A percentile compares a stretch with the other conserved stretches of the same genome.
Evolutionary conservation across 1,284 basidiomycete species (phyloP).

Genomic region (Clitocybe nebularis): DNA sequence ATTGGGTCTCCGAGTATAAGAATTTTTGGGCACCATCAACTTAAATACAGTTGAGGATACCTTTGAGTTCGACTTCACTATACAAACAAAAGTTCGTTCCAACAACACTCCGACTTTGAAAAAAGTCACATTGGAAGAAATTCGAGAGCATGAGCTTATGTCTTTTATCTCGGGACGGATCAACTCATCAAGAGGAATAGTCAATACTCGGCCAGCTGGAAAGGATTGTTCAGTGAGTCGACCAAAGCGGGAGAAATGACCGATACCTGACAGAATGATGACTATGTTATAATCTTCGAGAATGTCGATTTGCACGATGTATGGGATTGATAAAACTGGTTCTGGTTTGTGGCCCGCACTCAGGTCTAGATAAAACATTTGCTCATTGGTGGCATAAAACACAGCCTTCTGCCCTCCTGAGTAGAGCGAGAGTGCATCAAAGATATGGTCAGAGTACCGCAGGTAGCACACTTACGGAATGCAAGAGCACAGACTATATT

Average conservation of each 20-base stretch:
- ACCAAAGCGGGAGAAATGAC: neutral
- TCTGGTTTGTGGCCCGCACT: conserved; percentile 3
- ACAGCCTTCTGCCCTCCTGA: conserved; percentile 6
- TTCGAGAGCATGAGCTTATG: conserved; percentile 7
- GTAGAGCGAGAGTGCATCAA: neutral
- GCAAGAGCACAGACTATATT: conserved; percentile 9
- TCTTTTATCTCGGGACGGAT: neutral
- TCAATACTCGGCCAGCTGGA: no score
- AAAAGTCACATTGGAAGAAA: conserved; percentile 15
- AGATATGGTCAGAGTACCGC: neutral
- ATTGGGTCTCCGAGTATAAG: no score
- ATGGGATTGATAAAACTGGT: conserved; percentile 4
- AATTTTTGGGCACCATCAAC: conserved; percentile 10
- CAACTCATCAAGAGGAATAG: conserved; percentile 8
- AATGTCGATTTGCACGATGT: conserved; percentile 14
- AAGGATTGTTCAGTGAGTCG: conserved; percentile 6
- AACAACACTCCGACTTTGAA: conserved; percentile 10
- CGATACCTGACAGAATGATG: conserved; percentile 15
- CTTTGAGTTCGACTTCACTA: conserved; percentile 14
- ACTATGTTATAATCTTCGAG: conserved; percentile 13
- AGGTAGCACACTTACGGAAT: conserved; percentile 8
- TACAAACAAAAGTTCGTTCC: conserved; percentile 8
- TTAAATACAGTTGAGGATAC: conserved; percentile 9
- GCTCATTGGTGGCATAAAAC: conserved; percentile 13
- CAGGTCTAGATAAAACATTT: conserved; percentile 10